Percentiles rank a stretch among this genome's conserved stretches.
These are phyloP conservation scores for Didymella pinodella DNA, from an alignment of 2,329 filamentous ascomycete genomes.

Conservation along the genomic window DNA sequence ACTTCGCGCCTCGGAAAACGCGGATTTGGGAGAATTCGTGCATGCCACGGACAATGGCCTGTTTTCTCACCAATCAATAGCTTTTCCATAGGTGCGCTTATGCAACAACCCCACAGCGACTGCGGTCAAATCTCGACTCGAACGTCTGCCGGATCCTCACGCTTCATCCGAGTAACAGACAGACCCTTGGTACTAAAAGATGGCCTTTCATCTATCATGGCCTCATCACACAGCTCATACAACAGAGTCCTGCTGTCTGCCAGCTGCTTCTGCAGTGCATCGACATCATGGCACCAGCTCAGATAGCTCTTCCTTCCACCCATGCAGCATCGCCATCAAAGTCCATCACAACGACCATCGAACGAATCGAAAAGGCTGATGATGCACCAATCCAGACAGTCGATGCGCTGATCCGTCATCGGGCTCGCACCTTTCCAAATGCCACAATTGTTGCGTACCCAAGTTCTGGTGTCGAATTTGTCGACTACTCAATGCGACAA, in stretches of 20 bases:
- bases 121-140: neutral
- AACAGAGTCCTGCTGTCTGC: neutral
- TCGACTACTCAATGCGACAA: conserved; percentile 58
- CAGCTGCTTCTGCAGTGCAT: neutral
- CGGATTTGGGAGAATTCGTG: neutral
- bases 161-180: neutral
- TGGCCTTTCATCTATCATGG: neutral
- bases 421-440: conserved; percentile 48
- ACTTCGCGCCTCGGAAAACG: neutral
- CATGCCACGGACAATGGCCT: neutral
- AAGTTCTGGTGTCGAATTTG: conserved; percentile 54
- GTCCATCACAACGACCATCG: conserved; percentile 1
- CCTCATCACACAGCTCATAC: neutral
- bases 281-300: conserved; percentile 30
- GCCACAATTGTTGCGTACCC: conserved; percentile 56
- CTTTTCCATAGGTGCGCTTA: neutral
- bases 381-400: conserved; percentile 41
- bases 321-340: conserved; percentile 10
- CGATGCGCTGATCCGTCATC: conserved; percentile 52
- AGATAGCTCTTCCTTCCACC: conserved; percentile 26
- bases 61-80: neutral
- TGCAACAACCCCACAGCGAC: neutral
- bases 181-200: conserved; percentile 1
- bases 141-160: neutral
- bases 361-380: conserved; percentile 3